Evolutionary conservation across 768 basidiomycete species (phyloP), one percentile per base, ranked within the genome.

Genomic region (Mycena metata): DNA sequence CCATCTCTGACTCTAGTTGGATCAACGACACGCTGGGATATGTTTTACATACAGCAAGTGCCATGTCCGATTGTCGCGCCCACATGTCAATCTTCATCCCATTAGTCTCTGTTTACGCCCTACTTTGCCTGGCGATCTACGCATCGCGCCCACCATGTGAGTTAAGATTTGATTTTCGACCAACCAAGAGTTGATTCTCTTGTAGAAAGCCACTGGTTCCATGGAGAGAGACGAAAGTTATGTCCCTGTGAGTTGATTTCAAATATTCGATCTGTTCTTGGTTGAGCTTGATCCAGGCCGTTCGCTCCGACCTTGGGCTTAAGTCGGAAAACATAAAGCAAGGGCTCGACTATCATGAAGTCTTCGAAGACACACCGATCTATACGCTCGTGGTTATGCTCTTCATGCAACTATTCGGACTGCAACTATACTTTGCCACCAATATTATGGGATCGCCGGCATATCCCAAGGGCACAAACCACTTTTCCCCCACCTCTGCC

Each of bases 151-250:
- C 92, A 95, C 78, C 91, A 90, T 76, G 88, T 87, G 26, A 56
- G 36, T 39, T n/a, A n/a, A n/a, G 12, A 36, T 36, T 41, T 17
- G 36, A 12, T 35, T 15, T 30, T 35, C 19, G 7, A 24, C 15
- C 5, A 35, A 84, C 10, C 80, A 5, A 4, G 10, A 39, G 23
- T 10, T 39, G 30, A 55, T 35, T 36, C 26, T n/a, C 17, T 90
- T 64, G 88, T 88, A 0, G 39, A 56, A 21, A 21, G 39, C 39
- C 19, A 17, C 39, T 10, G 36, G 39, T 30, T 91, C 91, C 0
- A 91, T 93, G 80, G 91, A 91, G 74, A 82, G 90, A 17, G 93
- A 95, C 72, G 91, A 94, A 76, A 93, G 92, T 71, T 91, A 88
- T 64, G 86, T 92, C 9, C 90, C 89, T 49, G 81, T 83, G 70